Evolutionary conservation across 1,139 yeast species (phyloP), one percentile per base, ranked within the genome.

Genomic region (Yamadazyma oceani): DNA sequence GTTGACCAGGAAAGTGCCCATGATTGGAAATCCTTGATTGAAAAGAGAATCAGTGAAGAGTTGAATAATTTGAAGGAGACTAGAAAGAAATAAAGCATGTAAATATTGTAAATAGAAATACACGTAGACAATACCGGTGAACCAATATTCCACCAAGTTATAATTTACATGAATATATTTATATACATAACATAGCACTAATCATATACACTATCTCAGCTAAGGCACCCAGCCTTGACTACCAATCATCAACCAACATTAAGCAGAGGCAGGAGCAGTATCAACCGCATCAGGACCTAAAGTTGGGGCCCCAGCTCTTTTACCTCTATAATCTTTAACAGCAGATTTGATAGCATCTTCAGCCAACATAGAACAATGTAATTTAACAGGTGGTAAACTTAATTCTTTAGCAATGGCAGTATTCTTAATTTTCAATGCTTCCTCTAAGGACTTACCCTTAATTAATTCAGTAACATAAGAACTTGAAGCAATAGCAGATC

Each of bases 281-380:
- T 51, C 47, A 26, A 49, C 60, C 15, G 75, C 70, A 17, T 67
- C 75, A 9, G 79, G 77, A 30, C 80, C 80, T 52, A 76, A 66
- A 36, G 81, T 77, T 32, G 80, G 78, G 43, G 58, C 62, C 28
- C 49, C 47, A 30, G 48, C 42, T 62, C 82, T 72, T 82, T 92
- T 92, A 38, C 89, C 65, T 64, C 80, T 80, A 75, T 90, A 92
- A 62, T 92, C 98, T 70, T 87, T 89, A 54, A 92, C 92, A 15
- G 98, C 98, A 37, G 92, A 83, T 74, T 92, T 90, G 63, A 92
- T 92, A 41, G 98, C 97, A 58, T 92, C 98, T 66, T 92, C 98
- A 11, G 98, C 98, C 60, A 92, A 75, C 98, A 92, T 92, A 13
- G 96, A 87, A 64, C 98, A 92, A 63, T 92, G 98, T 55, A 92